Evolutionary conservation across 2,329 filamentous ascomycete genomes (phyloP).

Genomic region (Aspergillus chevalieri): DNA sequence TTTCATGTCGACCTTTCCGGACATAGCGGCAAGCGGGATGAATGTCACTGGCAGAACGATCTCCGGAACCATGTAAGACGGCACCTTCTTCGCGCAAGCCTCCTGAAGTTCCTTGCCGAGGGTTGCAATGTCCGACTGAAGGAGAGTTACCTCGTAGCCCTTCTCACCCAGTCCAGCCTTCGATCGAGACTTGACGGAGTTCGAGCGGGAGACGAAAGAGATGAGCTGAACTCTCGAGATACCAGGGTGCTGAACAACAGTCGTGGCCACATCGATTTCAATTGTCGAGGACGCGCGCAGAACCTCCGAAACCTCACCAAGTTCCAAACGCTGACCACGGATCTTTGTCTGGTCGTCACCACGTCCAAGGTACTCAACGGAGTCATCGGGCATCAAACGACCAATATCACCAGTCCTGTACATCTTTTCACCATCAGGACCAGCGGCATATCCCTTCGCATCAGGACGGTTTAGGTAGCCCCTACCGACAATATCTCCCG

Average conservation of each 20-base stretch:
- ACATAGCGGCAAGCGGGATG: constrained; percentile 23
- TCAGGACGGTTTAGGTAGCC: constrained; percentile 26
- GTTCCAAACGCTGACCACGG: constrained; percentile 72
- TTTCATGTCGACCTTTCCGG: constrained; percentile 29
- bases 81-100: constrained; percentile 20
- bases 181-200: constrained; percentile 6
- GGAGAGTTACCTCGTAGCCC: constrained; percentile 8
- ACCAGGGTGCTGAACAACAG: constrained; percentile 23
- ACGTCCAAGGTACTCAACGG: constrained; percentile 65
- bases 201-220: constrained; percentile 17
- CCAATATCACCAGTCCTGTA: constrained; percentile 81
- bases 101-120: constrained; percentile 19
- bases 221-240: constrained; percentile 23
- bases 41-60: constrained; percentile 20
- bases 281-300: constrained; percentile 17
- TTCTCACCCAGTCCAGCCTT: constrained; percentile 7
- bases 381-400: constrained; percentile 67
- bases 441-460: constrained; percentile 15
- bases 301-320: constrained; percentile 58
- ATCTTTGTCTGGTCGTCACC: constrained; percentile 79
- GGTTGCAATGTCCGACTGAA: constrained; percentile 14
- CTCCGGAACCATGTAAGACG: constrained; percentile 24
- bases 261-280: constrained; percentile 22
- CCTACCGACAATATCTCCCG: constrained; percentile 21
- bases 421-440: constrained; percentile 39